Conservation (phyloP, 1,284 basidiomycete genomes). For the Ceratorhiza oryzae-sativae region DNA sequence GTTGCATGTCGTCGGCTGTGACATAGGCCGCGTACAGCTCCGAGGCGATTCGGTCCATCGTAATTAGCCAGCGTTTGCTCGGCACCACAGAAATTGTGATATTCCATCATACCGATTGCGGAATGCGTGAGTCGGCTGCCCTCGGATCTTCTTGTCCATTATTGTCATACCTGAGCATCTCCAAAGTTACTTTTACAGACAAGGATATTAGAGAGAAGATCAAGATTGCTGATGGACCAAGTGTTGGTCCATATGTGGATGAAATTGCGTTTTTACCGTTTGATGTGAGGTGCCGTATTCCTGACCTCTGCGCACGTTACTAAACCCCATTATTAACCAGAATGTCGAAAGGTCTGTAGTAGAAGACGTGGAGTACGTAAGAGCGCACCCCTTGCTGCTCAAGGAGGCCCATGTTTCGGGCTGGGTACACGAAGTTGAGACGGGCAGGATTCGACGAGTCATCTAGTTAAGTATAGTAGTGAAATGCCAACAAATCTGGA, state of each 20-base stretch:
- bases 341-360: constrained; percentile 62
- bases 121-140: constrained; percentile 66
- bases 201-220: constrained; percentile 57
- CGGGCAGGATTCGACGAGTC: constrained; percentile 58
- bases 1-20: too few relatives aligned
- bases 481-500: too few relatives aligned
- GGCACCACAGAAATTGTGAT: constrained; percentile 70
- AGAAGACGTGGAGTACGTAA: constrained; percentile 64
- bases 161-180: too few relatives aligned
- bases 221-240: constrained; percentile 55
- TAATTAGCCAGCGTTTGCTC: constrained; percentile 71
- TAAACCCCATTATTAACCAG: background rate
- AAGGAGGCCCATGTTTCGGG: constrained; percentile 64
- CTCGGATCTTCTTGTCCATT: too few relatives aligned
- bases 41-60: constrained; percentile 68
- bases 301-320: too few relatives aligned
- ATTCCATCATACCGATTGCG: constrained; percentile 72
- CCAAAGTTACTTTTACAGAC: constrained; percentile 57
- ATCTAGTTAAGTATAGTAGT: background rate
- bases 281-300: constrained; percentile 19
- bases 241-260: constrained; percentile 47
- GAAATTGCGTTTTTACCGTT: constrained; percentile 67
- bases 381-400: constrained; percentile 62
- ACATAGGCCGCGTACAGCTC: constrained; percentile 53
- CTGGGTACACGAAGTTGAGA: constrained; percentile 70